Percentiles rank a stretch among this genome's conserved stretches.
Conservation (phyloP, 2,329 filamentous ascomycete species). For the Sclerotinia borealis region DNA sequence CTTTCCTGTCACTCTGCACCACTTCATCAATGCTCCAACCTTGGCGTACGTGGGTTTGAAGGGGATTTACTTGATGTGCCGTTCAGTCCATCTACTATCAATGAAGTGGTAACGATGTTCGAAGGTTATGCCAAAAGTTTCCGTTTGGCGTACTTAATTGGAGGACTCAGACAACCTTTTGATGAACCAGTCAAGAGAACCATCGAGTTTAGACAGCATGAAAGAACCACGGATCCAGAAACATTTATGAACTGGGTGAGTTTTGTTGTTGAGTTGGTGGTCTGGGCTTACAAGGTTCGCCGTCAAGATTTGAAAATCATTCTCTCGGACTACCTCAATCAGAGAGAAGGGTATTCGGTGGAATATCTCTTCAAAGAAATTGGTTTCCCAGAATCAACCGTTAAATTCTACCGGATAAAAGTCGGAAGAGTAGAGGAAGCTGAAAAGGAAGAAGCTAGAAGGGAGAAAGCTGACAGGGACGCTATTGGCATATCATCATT, state of each 20-base stretch:
- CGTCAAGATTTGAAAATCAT: neutral
- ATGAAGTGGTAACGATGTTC: neutral
- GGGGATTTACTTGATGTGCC: neutral
- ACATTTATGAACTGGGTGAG: conserved; percentile 8
- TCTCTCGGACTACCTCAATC: neutral
- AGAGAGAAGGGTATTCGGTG: neutral
- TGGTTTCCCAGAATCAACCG: neutral
- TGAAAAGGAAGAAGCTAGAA: neutral
- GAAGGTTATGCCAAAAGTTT: neutral
- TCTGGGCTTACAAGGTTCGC: neutral
- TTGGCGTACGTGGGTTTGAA: neutral
- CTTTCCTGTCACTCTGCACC: neutral
- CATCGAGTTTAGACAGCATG: conserved; percentile 25
- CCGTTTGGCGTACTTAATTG: neutral
- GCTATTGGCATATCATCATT: no score
- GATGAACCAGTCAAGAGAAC: neutral
- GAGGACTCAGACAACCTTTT: neutral
- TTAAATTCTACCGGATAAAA: neutral
- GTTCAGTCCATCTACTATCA: neutral
- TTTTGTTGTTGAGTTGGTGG: neutral
- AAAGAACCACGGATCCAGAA: conserved; percentile 15
- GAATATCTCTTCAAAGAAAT: neutral
- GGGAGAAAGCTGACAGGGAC: neutral
- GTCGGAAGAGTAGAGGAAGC: neutral
- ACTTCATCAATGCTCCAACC: neutral